phyloP scores from a whole-genome alignment of 768 basidiomycete species.

The Auricularia cornea region DNA sequence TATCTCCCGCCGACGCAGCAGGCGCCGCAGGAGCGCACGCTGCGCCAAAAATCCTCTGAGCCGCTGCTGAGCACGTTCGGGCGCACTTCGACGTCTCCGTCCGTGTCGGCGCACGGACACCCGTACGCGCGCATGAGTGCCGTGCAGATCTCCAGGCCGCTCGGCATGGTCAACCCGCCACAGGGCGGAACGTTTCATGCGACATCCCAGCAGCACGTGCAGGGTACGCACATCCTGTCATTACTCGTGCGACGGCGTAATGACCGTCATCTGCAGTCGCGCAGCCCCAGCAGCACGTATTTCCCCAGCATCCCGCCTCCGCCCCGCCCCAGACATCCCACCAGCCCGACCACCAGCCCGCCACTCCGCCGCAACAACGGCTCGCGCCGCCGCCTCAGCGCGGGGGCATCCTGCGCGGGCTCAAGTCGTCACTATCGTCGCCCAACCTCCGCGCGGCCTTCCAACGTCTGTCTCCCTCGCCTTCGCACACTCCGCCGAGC shows the following conservation, averaged over 20 bases:
- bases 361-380: background rate
- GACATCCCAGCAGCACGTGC: constrained; percentile 2
- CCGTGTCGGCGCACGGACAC: background rate
- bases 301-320: no score
- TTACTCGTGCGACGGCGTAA: no score
- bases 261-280: no score
- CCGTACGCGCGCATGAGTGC: background rate
- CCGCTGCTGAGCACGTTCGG: background rate
- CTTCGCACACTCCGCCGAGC: background rate
- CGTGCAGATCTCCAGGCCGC: constrained; percentile 11
- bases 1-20: background rate
- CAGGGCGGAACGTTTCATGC: constrained; percentile 19
- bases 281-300: no score
- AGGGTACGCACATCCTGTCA: no score
- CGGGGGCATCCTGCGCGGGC: constrained; percentile 7
- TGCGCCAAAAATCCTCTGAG: background rate
- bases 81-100: background rate
- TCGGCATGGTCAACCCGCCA: constrained; percentile 22
- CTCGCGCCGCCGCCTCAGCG: background rate
- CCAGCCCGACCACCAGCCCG: background rate
- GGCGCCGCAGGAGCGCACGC: background rate
- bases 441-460: constrained; percentile 44
- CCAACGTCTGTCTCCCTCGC: constrained; percentile 37
- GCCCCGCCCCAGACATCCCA: no score
- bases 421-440: constrained; percentile 56